Evolutionary conservation across 768 basidiomycete species (phyloP).

Genomic region (Panus rudis): DNA sequence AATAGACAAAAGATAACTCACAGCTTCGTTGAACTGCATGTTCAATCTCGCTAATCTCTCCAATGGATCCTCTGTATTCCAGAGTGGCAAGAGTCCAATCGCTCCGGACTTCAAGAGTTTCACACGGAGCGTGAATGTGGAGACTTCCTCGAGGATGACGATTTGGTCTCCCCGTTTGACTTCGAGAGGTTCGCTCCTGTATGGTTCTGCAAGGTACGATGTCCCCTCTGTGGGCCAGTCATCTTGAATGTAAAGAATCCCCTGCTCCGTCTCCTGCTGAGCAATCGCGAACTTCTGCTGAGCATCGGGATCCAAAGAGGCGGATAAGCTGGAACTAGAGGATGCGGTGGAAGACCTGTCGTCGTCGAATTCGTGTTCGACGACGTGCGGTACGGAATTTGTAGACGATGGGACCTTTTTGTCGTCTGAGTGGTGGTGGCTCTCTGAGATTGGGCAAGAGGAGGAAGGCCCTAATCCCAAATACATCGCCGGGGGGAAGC

Average conservation of each 20-base stretch:
- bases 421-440: too few species aligned
- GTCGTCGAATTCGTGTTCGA: too few species aligned
- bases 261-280: constrained; percentile 16
- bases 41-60: constrained; percentile 23
- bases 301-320: too few species aligned
- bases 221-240: constrained; percentile 14
- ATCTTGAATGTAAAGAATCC: constrained; percentile 21
- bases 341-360: too few species aligned
- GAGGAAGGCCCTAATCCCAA: too few species aligned
- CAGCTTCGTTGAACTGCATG: constrained; percentile 23
- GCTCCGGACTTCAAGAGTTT: constrained; percentile 11
- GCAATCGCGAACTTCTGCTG: constrained; percentile 5
- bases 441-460: too few species aligned
- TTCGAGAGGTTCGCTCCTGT: constrained; percentile 17
- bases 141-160: constrained; percentile 17
- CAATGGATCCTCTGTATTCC: constrained; percentile 22
- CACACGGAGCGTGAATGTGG: constrained; percentile 19
- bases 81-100: constrained; percentile 20
- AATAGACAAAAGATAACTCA: constrained; percentile 8
- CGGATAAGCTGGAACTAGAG: too few species aligned
- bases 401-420: too few species aligned
- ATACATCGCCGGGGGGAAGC: too few species aligned
- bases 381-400: too few species aligned
- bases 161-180: constrained; percentile 18
- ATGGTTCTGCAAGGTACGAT: constrained; percentile 17